Base-by-base conservation (phyloP, 257 asterid genomes). In the Solanum okadae region DNA sequence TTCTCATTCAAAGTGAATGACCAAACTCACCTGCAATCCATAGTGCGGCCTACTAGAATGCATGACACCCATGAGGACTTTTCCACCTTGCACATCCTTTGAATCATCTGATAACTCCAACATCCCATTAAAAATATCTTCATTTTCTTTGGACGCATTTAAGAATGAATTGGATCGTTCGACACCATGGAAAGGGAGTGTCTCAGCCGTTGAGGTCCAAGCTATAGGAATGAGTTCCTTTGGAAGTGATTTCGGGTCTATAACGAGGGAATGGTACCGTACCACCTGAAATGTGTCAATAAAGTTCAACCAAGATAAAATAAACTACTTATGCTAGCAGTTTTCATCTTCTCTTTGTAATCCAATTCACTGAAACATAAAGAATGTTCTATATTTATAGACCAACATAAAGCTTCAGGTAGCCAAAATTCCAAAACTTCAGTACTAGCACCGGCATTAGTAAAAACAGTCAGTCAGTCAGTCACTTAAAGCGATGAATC, bases 1-100 rank as follows among this genome's bases (percentile, higher is more conserved):
- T 11, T 38, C 83, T 20, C 79, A 88, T 11, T 27, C 56, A 88
- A 78, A 70, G 88, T 46, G 49, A 29, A 46, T 67, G 38, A 67
- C 86, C 86, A 61, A 87, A 23, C 84, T 84, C 86, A 97, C 99
- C 98, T 97, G 99, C 93, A 97, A 88, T 31, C 99, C 99, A 89
- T 94, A 97, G 90, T 97, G 99, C 90, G 99, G 99, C 89, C 97
- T 90, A 87, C 91, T 93, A 46, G 93, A 90, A 91, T 97, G 99
- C 99, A 95, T 96, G 90, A 97, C 91, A 79, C 99, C 99, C 99
- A 97, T 96, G 35, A 97, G 96, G 91, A 97, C 92, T 76, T 89
- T 93, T 87, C 92, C 90, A 67, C 71, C 56, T 85, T 87, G 91
- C 88, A 90, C 85, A 76, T 89, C 94, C 86, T 77, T 86, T 85